Evolutionary conservation across 2,329 filamentous ascomycete genomes (phyloP).

Genomic region (Talaromyces verruculosus): DNA sequence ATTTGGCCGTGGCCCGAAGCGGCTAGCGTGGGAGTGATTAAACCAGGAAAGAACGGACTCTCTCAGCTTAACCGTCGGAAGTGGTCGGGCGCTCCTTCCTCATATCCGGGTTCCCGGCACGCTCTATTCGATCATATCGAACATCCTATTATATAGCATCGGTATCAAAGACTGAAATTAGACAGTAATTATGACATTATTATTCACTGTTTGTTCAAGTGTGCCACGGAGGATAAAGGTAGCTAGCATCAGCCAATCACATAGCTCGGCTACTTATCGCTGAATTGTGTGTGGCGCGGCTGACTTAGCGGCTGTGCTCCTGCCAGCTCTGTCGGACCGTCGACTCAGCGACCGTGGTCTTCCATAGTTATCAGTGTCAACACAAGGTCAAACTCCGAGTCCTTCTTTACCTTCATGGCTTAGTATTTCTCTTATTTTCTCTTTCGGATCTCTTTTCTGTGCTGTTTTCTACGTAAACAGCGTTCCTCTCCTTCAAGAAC

Average conservation of each 20-base stretch:
- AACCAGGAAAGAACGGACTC: neutral
- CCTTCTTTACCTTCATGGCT: constrained; percentile 3
- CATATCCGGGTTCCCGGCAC: constrained; percentile 17
- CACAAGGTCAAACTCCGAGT: neutral
- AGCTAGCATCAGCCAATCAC: constrained; percentile 1
- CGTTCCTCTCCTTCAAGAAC: neutral
- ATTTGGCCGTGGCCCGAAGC: neutral
- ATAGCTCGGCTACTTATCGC: constrained; percentile 12
- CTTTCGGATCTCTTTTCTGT: neutral
- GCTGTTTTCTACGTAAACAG: neutral
- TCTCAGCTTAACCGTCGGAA: constrained; percentile 33
- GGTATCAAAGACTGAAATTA: neutral
- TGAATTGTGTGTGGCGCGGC: constrained; percentile 9
- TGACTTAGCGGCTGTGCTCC: constrained; percentile 1
- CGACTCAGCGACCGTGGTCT: neutral
- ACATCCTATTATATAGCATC: neutral
- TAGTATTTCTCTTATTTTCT: neutral
- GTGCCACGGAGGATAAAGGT: neutral
- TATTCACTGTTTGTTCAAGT: neutral
- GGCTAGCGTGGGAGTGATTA: constrained; percentile 1
- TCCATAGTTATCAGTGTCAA: neutral
- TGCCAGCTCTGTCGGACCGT: neutral
- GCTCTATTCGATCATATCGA: neutral
- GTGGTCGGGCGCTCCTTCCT: constrained; percentile 35
- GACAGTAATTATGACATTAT: no score